Evolutionary conservation across 2,329 filamentous ascomycete genomes (phyloP).

Genomic region (Trichoderma polysporum): DNA sequence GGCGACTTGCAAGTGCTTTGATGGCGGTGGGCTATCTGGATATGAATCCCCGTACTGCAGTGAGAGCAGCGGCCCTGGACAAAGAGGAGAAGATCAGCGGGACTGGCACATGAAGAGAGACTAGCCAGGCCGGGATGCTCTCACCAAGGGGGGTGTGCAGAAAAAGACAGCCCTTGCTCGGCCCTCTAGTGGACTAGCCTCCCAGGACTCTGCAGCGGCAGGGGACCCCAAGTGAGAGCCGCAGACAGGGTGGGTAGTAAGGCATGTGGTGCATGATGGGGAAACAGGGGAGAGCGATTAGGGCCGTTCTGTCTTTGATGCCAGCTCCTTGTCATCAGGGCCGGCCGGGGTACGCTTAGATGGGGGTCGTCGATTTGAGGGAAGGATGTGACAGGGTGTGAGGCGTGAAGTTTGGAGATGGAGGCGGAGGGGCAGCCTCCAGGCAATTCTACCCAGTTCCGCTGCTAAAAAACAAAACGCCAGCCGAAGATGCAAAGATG

Average conservation of each 20-base stretch:
- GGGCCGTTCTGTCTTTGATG: constrained; percentile 21
- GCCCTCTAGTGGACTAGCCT: constrained; percentile 8
- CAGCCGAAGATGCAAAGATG: constrained; percentile 10
- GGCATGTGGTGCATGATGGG: constrained; percentile 22
- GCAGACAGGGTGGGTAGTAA: constrained; percentile 18
- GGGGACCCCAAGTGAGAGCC: constrained; percentile 18
- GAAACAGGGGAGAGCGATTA: constrained; percentile 21
- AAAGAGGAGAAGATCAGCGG: constrained; percentile 23
- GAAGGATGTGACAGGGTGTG: background rate
- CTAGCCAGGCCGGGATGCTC: constrained; percentile 16
- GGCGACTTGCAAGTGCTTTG: constrained; percentile 12
- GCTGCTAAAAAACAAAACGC: constrained; percentile 11
- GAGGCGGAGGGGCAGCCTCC: constrained; percentile 7
- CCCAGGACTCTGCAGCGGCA: constrained; percentile 18
- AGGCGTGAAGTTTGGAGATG: constrained; percentile 13
- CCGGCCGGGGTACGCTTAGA: constrained; percentile 13
- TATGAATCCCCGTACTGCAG: constrained; percentile 18
- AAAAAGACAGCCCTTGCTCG: background rate
- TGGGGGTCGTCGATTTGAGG: constrained; percentile 16
- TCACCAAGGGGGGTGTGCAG: constrained; percentile 11
- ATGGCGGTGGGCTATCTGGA: constrained; percentile 22
- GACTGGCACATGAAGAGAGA: constrained; percentile 22
- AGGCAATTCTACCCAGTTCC: constrained; percentile 15
- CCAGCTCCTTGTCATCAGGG: constrained; percentile 15
- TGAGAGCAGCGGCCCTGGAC: constrained; percentile 17